phyloP scores from a whole-genome alignment of 345 rosid species.

The Gossypium australe region DNA sequence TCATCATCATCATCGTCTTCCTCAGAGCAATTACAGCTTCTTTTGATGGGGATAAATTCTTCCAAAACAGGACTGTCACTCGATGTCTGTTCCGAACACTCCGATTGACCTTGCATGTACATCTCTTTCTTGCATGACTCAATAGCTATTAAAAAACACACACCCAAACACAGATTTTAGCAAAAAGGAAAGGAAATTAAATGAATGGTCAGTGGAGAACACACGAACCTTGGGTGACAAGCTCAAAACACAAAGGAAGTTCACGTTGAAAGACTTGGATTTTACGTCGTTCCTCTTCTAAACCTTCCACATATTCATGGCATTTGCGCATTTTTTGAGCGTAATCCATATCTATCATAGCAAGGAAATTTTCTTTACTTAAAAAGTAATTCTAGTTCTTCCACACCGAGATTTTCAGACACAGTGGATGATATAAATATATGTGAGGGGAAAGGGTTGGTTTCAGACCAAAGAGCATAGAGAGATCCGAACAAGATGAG shows the following conservation, averaged over 20 bases:
- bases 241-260: constrained; percentile 90
- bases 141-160: constrained; percentile 47
- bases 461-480: constrained; percentile 29
- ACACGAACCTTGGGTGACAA: constrained; percentile 64
- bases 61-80: constrained; percentile 70
- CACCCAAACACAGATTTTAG: background rate
- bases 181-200: background rate
- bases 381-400: background rate
- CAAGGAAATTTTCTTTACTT: background rate
- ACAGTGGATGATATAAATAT: background rate
- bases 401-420: background rate
- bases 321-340: constrained; percentile 49
- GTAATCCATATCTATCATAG: constrained; percentile 31
- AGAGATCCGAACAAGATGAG: constrained; percentile 31
- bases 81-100: constrained; percentile 82
- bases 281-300: constrained; percentile 86
- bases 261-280: constrained; percentile 89
- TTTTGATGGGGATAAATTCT: constrained; percentile 74
- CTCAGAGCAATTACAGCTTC: constrained; percentile 23
- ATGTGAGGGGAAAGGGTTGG: background rate
- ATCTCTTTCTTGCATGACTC: constrained; percentile 71
- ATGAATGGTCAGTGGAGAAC: background rate
- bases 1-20: constrained; percentile 40
- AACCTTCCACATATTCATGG: constrained; percentile 57
- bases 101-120: constrained; percentile 54